Base-by-base conservation (phyloP, 148 eudicot genomes). In the Chenopodium quinoa region DNA sequence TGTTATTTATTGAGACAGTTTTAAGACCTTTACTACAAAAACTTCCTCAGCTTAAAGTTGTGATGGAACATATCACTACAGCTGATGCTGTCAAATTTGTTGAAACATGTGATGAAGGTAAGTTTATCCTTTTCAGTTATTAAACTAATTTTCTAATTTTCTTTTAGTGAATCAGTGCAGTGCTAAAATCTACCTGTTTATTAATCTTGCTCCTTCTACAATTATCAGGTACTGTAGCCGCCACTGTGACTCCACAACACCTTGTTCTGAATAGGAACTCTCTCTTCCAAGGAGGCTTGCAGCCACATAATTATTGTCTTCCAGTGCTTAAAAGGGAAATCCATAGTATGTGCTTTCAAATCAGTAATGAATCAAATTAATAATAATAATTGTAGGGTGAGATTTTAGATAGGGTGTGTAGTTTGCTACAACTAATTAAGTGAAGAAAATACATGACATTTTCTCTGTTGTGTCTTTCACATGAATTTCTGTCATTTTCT, bases 1-100 rank as follows among this genome's bases (percentile, higher is more conserved):
- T 90, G 87, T 89, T 90, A 50, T 97, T 89, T 84, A 92, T 92
- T 75, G 99, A 97, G 44, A 90, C 90, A 58, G 77, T 90, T 79
- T 84, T 97, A 72, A 89, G 86, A 81, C 99, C 99, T 66, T 89
- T 94, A 71, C 83, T 91, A 27, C 87, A 90, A 73, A 92, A 83
- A 86, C 78, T 97, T 48, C 99, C 99, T 22, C 89, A 83, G 44
- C 84, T 94, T 37, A 94, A 94, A 89, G 87, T 96, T 84, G 99
- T 96, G 82, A 96, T 94, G 99, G 99, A 96, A 89, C 99, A 96
- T 88, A 88, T 96, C 83, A 96, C 99, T 63, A 96, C 98, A 4
- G 86, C 81, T 50, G 97, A 94, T 86, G 99, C 98, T 79, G 99
- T 90, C 78, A 86, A 78, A 37, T 96, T 96, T 83, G 86, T 96